Evolutionary conservation across 768 basidiomycete genomes (phyloP), one percentile per base, ranked within the genome.

Genomic region (Lactarius indigo): DNA sequence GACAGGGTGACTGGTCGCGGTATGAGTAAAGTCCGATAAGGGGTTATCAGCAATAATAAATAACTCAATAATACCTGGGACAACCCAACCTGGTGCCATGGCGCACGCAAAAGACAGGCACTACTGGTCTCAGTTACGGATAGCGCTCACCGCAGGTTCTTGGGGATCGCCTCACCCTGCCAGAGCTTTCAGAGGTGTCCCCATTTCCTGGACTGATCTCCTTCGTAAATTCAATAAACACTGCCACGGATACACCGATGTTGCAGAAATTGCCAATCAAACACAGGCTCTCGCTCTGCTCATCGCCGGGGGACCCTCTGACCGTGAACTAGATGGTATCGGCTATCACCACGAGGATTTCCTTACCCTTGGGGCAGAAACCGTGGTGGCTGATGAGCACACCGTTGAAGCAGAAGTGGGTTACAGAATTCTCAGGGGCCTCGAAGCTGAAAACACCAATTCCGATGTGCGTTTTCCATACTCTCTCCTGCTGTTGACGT

Each of bases 201-300:
- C 75, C 5, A 75, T 94, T 18, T 78, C 87, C 13, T 95, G 93
- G 93, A 80, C 86, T 1, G 89, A 92, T 72, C 83, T 94, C 15
- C 77, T 94, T 47, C 84, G 91, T 69, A 95, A 95, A 76, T 93
- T 92, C 79, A 87, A 90, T 74, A 95, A 95, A 69, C 93, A 95
- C 70, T 89, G 88, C 72, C 76, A 75, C 6, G 87, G 88, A 0
- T 86, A 81, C 70, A 71, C 75, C 67, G 86, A 87, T 64, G 79
- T 89, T 17, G 81, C 86, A 3, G 86, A 89, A 70, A 80, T 91
- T 66, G 89, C 88, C 20, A 83, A 81, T 0, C 85, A 89, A 71
- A 91, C 86, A 0, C 88, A 87, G 37, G 81, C 82, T 1, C 78
- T 93, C 35, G 83, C 85, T 6, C 73, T 90, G 37, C 79, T 89